Evolutionary conservation across 352 stramenopile species (phyloP).

Genomic region (Peronospora destructor): DNA sequence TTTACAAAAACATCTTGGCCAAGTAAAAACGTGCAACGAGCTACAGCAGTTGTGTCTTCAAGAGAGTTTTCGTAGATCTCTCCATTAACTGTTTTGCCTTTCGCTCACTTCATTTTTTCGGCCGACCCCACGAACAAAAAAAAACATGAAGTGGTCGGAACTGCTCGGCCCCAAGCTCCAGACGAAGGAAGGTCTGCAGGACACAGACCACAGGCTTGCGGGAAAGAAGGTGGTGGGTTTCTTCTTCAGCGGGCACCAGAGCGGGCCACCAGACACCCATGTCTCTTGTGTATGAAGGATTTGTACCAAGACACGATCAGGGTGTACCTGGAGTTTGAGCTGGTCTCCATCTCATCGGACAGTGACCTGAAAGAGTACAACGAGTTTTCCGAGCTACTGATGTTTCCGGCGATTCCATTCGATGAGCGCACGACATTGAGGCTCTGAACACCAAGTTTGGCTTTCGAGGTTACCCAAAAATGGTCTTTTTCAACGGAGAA

Average conservation of each 20-base stretch:
- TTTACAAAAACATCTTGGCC: too few species aligned
- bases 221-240: conserved; percentile 86
- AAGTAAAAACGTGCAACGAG: too few species aligned
- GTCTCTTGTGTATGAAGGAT: conserved; percentile 74
- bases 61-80: too few species aligned
- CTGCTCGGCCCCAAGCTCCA: conserved; percentile 57
- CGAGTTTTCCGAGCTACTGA: conserved; percentile 89
- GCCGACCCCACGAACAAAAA: neutral
- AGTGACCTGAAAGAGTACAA: conserved; percentile 63
- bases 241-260: conserved; percentile 96
- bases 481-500: conserved; percentile 85
- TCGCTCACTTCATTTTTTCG: too few species aligned
- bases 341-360: conserved; percentile 87
- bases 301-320: conserved; percentile 88
- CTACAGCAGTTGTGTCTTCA: too few species aligned
- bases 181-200: conserved; percentile 68
- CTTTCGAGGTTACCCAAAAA: conserved; percentile 84
- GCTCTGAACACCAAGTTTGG: conserved; percentile 75
- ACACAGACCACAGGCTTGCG: conserved; percentile 58
- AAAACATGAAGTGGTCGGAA: conserved; percentile 44
- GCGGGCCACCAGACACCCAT: conserved; percentile 91
- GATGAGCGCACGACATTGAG: conserved; percentile 67
- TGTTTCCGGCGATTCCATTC: conserved; percentile 91
- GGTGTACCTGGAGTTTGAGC: conserved; percentile 82
- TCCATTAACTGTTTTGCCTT: too few species aligned